Conservation (phyloP, 1,284 basidiomycete genomes). For the Cryptococcus hybrid region DNA sequence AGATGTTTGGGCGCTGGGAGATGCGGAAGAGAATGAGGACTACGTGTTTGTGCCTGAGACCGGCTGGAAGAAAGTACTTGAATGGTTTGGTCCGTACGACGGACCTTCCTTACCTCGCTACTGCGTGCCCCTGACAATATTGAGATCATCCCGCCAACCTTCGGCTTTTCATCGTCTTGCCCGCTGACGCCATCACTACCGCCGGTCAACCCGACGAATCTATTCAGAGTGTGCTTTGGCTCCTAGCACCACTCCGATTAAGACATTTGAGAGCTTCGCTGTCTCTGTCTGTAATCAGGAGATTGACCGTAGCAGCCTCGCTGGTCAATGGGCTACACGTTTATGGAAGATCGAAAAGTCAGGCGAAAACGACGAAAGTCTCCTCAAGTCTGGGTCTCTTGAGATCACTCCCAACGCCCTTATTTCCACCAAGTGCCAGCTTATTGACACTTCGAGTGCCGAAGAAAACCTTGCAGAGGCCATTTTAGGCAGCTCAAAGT, state of each 20-base stretch:
- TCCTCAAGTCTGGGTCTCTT: constrained; percentile 10
- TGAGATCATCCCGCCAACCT: constrained; percentile 76
- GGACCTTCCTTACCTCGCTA: constrained; percentile 54
- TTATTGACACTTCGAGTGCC: constrained; percentile 7
- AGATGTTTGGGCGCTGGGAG: constrained; percentile 38
- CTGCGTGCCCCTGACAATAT: constrained; percentile 56
- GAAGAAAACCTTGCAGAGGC: constrained; percentile 18
- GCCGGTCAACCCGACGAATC: constrained; percentile 4
- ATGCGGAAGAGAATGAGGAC: constrained; percentile 64
- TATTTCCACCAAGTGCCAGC: constrained; percentile 16
- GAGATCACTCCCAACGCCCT: constrained; percentile 23
- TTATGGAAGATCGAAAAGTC: constrained; percentile 17
- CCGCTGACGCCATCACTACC: constrained; percentile 15
- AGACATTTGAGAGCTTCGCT: constrained; percentile 13
- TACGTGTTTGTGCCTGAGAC: constrained; percentile 72
- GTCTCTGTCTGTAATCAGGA: constrained; percentile 8
- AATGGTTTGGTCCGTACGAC: constrained; percentile 57
- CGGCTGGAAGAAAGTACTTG: constrained; percentile 67
- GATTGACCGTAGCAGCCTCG: background rate
- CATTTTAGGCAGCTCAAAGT: constrained; percentile 6
- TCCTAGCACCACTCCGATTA: constrained; percentile 19
- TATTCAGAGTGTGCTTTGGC: constrained; percentile 14
- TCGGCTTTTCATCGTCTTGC: constrained; percentile 56
- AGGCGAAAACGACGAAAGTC: constrained; percentile 11
- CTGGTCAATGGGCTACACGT: background rate